Base-by-base conservation (phyloP, 371 early-diverging fungal species). In the Mortierella sp. region DNA sequence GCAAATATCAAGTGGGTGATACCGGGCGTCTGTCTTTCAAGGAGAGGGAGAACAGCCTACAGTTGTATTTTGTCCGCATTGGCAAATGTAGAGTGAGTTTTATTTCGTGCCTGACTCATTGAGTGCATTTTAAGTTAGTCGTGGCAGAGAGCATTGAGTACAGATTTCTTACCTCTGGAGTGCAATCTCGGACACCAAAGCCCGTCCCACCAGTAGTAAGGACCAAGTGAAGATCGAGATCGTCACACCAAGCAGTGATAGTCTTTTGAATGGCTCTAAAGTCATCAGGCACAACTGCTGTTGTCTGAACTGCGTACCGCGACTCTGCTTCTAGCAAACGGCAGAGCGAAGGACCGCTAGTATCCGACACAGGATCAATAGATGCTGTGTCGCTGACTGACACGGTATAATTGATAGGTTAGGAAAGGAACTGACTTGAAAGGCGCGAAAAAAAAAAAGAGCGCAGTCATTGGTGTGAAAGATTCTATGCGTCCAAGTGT, bases 141-240 rank as follows among this genome's bases (percentile, higher is more conserved):
- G 30, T 30, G 1, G 30, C 30, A 30, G 4, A 30, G 4, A 30
- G 30, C 30, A 30, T 30, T 30, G 30, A 4, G 30, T 30, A 30
- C 30, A 30, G 30, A 2, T 30, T 30, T 30, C 14, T 28, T 85
- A 92, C 94, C 87, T 96, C 96, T 3, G 97, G 96, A 3, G 98
- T 97, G 18, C 90, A 91, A 69, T 98, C 98, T 58, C 96, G 85
- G 35, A 90, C 87, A 28, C 94, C 90, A 70, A 97, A 93, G 0
- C 98, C 98, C 3, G 97, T 98, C n/a, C 97, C 97, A n/a, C 98
- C 98, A 9, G 96, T 93, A 1, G 95, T 90, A 6, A 97, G 65
- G n/a, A 97, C 84, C 16, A 97, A 84, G 62, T 94, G 89, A 12
- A 91, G 66, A 14, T 76, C 70, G 5, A 79, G 61, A 16, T 68